Evolutionary conservation across 2,329 filamentous ascomycete species (phyloP).

Genomic region (Ophiostoma populinum): DNA sequence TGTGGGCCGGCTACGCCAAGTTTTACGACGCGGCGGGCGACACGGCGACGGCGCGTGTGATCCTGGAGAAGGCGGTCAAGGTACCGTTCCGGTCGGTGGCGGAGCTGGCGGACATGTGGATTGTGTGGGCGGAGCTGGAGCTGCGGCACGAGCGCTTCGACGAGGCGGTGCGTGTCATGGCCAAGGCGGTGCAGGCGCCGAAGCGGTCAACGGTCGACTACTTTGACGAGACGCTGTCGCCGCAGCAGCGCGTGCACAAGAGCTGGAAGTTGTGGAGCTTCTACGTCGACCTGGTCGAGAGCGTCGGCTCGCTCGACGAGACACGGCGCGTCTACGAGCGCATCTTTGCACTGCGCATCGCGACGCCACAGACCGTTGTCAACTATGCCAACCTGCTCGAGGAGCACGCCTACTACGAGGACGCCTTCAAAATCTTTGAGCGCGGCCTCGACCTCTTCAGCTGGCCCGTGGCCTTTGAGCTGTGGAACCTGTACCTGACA

Average conservation of each 20-base stretch:
- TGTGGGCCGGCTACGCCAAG: constrained; percentile 94
- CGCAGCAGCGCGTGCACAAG: constrained; percentile 94
- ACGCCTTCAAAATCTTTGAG: constrained; percentile 96
- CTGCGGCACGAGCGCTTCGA: constrained; percentile 92
- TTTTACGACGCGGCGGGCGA: constrained; percentile 88
- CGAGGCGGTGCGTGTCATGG: constrained; percentile 87
- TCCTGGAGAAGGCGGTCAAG: constrained; percentile 95
- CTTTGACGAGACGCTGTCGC: constrained; percentile 85
- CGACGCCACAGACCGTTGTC: constrained; percentile 93
- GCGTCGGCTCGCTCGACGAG: constrained; percentile 77
- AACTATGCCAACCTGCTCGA: constrained; percentile 95
- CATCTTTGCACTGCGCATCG: constrained; percentile 95
- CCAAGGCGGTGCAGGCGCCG: constrained; percentile 89
- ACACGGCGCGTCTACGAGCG: constrained; percentile 90
- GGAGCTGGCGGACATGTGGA: constrained; percentile 96
- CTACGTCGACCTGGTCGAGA: constrained; percentile 95
- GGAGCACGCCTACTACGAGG: constrained; percentile 88
- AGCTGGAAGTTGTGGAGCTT: constrained; percentile 99
- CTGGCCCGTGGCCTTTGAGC: constrained; percentile 92
- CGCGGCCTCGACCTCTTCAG: constrained; percentile 94
- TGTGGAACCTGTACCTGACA: constrained; percentile 96
- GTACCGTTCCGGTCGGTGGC: constrained; percentile 96
- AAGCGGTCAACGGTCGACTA: constrained; percentile 98
- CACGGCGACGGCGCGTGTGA: constrained; percentile 67
- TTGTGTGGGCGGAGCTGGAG: constrained; percentile 98